These are phyloP conservation scores for Fagus sylvatica DNA, from an alignment of 306 rosid genomes.

Conservation along the genomic window DNA sequence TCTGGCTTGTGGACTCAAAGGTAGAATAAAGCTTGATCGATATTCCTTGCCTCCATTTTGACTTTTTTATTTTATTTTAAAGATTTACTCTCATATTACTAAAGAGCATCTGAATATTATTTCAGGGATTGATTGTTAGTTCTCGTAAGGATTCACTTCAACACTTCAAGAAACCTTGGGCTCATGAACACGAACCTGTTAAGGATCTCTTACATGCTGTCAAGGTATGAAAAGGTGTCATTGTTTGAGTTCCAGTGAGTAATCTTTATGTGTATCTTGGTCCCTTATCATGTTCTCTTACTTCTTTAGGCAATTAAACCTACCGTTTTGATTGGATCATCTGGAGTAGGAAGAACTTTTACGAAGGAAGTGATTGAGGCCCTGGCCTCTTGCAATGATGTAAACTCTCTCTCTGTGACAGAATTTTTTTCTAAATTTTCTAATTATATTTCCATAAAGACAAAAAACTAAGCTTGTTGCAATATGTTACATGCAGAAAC, in stretches of 20 bases:
- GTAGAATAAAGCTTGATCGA: conserved; percentile 40
- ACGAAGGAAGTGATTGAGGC: conserved; percentile 87
- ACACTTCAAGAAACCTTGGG: conserved; percentile 93
- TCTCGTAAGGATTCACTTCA: conserved; percentile 85
- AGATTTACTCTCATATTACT: background rate
- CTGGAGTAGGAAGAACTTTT: conserved; percentile 79
- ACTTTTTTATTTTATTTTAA: background rate
- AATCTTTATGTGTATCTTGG: background rate
- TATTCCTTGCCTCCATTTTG: background rate
- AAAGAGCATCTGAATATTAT: conserved; percentile 11
- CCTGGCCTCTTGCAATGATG: conserved; percentile 64
- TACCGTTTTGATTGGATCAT: conserved; percentile 83
- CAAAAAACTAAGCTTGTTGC: conserved; percentile 10
- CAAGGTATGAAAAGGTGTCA: conserved; percentile 49
- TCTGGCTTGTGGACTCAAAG: conserved; percentile 96
- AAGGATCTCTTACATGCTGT: conserved; percentile 65
- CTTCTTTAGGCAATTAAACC: conserved; percentile 70
- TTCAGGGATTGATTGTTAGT: conserved; percentile 85
- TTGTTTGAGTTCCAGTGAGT: conserved; percentile 10
- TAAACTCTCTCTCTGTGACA: conserved; percentile 24
- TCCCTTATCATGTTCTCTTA: background rate
- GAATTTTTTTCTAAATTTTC: background rate
- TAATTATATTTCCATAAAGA: conserved; percentile 1
- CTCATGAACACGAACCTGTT: conserved; percentile 89
- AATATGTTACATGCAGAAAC: conserved; percentile 59